These are phyloP conservation scores for Fusarium sp. DNA, from an alignment of 2,329 filamentous ascomycete genomes.

Conservation along the genomic window DNA sequence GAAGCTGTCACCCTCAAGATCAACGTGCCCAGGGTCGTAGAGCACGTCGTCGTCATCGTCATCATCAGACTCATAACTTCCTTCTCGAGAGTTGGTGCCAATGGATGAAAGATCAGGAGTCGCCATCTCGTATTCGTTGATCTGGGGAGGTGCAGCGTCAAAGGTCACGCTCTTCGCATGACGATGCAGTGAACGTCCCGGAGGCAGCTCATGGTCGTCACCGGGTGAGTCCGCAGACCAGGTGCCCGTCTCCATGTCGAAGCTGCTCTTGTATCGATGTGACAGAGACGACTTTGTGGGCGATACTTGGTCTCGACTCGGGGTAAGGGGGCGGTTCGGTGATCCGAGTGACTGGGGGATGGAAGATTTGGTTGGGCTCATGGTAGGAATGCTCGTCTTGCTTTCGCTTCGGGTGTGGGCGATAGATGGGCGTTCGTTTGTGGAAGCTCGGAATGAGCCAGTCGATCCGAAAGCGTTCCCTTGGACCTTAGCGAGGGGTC, in stretches of 20 bases:
- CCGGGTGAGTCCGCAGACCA: constrained; percentile 75
- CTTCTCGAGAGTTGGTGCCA: constrained; percentile 89
- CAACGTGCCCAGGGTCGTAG: constrained; percentile 64
- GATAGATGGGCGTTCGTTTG: constrained; percentile 53
- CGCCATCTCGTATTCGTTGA: constrained; percentile 98
- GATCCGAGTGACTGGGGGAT: constrained; percentile 50
- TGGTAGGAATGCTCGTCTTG: constrained; percentile 68
- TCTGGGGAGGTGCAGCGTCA: constrained; percentile 89
- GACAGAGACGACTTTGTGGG: constrained; percentile 93
- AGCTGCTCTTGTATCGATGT: constrained; percentile 74
- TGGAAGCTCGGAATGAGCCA: constrained; percentile 66
- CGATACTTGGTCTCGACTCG: constrained; percentile 79
- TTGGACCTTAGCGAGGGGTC: constrained; percentile 82
- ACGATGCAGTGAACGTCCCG: constrained; percentile 77
- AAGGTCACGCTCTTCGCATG: constrained; percentile 98
- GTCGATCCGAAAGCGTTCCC: constrained; percentile 75
- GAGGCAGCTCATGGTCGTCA: constrained; percentile 69
- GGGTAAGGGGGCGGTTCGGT: constrained; percentile 54
- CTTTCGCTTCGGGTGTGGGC: constrained; percentile 64
- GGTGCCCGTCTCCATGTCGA: constrained; percentile 75
- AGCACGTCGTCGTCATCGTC: constrained; percentile 74
- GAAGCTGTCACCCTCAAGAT: constrained; percentile 83
- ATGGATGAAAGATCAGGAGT: constrained; percentile 96
- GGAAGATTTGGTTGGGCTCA: constrained; percentile 65
- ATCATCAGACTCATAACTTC: constrained; percentile 89